Evolutionary conservation across 208 protist species (phyloP).

Genomic region (Trypanosoma conorhini): DNA sequence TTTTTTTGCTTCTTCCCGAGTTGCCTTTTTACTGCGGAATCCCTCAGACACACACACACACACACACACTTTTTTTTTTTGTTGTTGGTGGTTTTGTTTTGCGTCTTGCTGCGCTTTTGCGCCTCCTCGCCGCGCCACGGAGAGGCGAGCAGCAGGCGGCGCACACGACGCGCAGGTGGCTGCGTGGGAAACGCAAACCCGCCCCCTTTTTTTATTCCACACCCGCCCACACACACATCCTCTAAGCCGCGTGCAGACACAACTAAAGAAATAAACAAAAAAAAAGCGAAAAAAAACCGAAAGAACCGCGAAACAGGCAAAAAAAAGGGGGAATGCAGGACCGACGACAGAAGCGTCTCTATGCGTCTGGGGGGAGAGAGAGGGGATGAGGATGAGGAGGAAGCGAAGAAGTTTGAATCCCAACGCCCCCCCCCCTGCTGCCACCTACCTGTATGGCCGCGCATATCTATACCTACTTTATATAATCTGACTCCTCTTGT

Average conservation of each 20-base stretch:
- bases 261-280: slow-evolving; percentile 17
- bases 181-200: too few relatives aligned
- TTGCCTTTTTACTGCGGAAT: not conserved
- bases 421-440: not conserved
- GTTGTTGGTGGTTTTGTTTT: not conserved
- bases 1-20: not conserved
- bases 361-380: not conserved
- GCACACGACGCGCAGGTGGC: too few relatives aligned
- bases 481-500: not conserved
- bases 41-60: not conserved
- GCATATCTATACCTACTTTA: not conserved
- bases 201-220: not conserved
- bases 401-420: not conserved
- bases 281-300: slow-evolving; percentile 4
- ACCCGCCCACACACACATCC: too few relatives aligned
- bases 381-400: not conserved
- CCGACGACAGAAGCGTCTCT: not conserved
- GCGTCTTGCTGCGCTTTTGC: slow-evolving; percentile 2
- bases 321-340: slow-evolving; percentile 1
- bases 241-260: not conserved
- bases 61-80: slow-evolving; percentile 2
- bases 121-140: too few relatives aligned
- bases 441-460: not conserved
- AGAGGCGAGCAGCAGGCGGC: too few relatives aligned
- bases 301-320: not conserved